These are phyloP conservation scores for Chrysoporthe deuterocubensis DNA, from an alignment of 2,329 filamentous ascomycete genomes.

Conservation along the genomic window DNA sequence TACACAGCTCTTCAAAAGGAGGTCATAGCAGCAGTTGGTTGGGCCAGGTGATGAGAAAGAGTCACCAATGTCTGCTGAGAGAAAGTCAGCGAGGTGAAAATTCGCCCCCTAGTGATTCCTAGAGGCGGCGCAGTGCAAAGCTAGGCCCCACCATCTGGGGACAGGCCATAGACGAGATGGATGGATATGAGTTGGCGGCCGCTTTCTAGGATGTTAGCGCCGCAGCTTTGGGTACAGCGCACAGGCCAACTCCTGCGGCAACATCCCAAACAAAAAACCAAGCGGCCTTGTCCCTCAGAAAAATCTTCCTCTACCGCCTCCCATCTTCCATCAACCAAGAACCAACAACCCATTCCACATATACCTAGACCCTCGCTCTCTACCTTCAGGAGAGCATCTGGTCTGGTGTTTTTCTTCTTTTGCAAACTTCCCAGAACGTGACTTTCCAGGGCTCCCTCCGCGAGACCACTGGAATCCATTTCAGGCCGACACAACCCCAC, in stretches of 20 bases:
- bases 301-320: conserved; percentile 24
- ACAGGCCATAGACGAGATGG: neutral
- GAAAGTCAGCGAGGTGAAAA: neutral
- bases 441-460: conserved; percentile 38
- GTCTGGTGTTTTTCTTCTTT: conserved; percentile 51
- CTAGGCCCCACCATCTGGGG: neutral
- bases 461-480: conserved; percentile 43
- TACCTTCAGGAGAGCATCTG: conserved; percentile 50
- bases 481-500: conserved; percentile 41
- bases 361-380: conserved; percentile 36
- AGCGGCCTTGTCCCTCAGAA: conserved; percentile 13
- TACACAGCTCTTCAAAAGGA: neutral
- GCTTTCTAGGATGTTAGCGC: neutral
- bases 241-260: conserved; percentile 14
- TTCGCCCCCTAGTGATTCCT: neutral
- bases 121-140: neutral
- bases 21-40: neutral
- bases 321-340: conserved; percentile 21
- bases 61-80: neutral
- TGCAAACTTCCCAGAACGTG: conserved; percentile 11
- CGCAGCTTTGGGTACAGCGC: neutral
- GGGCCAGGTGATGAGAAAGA: neutral
- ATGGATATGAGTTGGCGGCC: neutral
- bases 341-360: conserved; percentile 21
- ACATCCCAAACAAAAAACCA: conserved; percentile 16